These are phyloP conservation scores for Cystobasidium tubakii DNA, from an alignment of 768 basidiomycete species.

Conservation along the genomic window DNA sequence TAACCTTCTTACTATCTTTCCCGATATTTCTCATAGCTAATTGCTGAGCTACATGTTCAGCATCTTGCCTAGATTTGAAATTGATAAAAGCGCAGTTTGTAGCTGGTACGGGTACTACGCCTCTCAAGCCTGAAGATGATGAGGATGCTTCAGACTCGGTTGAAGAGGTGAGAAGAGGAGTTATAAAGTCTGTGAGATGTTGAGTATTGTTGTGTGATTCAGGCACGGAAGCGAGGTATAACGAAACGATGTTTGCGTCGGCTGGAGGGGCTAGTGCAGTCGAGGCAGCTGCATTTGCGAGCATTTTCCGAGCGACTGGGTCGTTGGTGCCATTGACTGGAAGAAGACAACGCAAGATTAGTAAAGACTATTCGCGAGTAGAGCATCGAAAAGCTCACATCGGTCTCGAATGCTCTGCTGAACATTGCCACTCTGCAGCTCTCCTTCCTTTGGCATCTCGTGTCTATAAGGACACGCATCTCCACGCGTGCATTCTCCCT, in stretches of 20 bases:
- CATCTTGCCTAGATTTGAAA: constrained; percentile 72
- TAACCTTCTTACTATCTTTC: constrained; percentile 1
- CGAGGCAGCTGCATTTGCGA: constrained; percentile 68
- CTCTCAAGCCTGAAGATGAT: constrained; percentile 58
- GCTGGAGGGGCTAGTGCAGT: constrained; percentile 85
- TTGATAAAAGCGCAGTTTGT: constrained; percentile 87
- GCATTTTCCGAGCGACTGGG: constrained; percentile 86
- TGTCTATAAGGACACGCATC: constrained; percentile 89
- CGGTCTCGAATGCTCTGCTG: constrained; percentile 90
- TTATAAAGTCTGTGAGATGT: constrained; percentile 59
- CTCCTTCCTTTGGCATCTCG: constrained; percentile 77
- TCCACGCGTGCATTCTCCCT: constrained; percentile 90
- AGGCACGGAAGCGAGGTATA: not conserved
- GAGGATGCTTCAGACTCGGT: constrained; percentile 55
- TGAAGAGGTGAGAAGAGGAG: constrained; percentile 64
- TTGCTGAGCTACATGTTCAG: constrained; percentile 69
- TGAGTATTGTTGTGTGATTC: not conserved
- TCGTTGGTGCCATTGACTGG: constrained; percentile 71
- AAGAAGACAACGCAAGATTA: not conserved
- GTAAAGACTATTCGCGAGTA: not conserved
- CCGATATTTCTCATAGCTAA: constrained; percentile 26
- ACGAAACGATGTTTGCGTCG: constrained; percentile 64
- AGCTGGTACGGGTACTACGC: constrained; percentile 77
- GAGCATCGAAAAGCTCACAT: constrained; percentile 51
- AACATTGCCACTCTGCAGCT: constrained; percentile 55